phyloP scores from a whole-genome alignment of 805 yeast genomes.

The Danielia reshetovae region DNA sequence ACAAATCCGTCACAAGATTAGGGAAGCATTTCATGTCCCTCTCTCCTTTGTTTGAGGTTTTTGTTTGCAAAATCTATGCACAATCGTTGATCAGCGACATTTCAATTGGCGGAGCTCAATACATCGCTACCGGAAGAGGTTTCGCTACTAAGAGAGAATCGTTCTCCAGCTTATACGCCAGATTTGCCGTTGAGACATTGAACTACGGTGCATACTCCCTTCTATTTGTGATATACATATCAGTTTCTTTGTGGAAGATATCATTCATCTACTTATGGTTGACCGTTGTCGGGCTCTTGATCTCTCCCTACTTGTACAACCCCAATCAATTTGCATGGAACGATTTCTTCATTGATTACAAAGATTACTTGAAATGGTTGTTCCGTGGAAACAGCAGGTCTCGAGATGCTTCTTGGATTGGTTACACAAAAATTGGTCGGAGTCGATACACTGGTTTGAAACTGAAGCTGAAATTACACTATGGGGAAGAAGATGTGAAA shows the following conservation, averaged over 20 bases:
- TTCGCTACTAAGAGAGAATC: constrained; percentile 80
- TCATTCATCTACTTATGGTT: constrained; percentile 98
- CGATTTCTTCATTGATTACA: constrained; percentile 93
- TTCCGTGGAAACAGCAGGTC: constrained; percentile 18
- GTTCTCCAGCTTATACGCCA: constrained; percentile 66
- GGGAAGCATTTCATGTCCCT: constrained; percentile 63
- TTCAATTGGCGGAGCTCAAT: constrained; percentile 82
- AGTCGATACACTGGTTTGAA: constrained; percentile 14
- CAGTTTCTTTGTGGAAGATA: constrained; percentile 81
- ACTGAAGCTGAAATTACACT: constrained; percentile 7
- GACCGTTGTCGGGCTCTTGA: constrained; percentile 77
- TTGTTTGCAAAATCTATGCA: constrained; percentile 76
- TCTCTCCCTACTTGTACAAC: constrained; percentile 92
- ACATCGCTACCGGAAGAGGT: constrained; percentile 83
- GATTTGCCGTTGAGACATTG: constrained; percentile 78
- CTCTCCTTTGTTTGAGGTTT: constrained; percentile 80
- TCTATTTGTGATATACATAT: constrained; percentile 10
- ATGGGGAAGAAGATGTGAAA: constrained; percentile 33
- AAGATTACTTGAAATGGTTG: constrained; percentile 87
- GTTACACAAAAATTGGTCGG: constrained; percentile 10
- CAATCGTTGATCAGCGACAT: constrained; percentile 67
- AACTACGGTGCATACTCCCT: constrained; percentile 52
- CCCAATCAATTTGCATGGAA: constrained; percentile 98
- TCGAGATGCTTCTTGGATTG: constrained; percentile 9
- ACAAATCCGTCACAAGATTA: constrained; percentile 70